Percentiles rank a stretch among this genome's conserved stretches.
Evolutionary conservation across 2,329 filamentous ascomycete genomes (phyloP).

Genomic region (Fusarium sp.): DNA sequence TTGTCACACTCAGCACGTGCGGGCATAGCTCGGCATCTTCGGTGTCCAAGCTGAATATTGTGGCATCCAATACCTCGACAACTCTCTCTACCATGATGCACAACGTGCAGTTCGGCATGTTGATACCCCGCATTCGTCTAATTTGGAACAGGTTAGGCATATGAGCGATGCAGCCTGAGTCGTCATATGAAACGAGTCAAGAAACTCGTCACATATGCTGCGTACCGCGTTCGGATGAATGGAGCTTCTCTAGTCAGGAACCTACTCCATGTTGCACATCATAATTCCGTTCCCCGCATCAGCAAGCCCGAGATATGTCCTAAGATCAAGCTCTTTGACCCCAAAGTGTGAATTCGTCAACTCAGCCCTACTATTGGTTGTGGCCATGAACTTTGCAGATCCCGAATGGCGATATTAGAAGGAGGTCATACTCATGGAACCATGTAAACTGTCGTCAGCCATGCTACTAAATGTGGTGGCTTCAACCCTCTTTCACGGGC

Average conservation of each 20-base stretch:
- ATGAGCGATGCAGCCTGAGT: background rate
- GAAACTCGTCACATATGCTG: background rate
- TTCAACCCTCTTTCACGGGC: background rate
- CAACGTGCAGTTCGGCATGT: background rate
- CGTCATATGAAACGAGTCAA: background rate
- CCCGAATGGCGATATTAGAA: background rate
- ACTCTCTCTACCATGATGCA: background rate
- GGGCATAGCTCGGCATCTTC: constrained; percentile 28
- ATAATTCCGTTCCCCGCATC: background rate
- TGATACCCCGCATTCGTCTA: constrained; percentile 19
- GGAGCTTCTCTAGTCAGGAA: background rate
- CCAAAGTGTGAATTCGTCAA: background rate
- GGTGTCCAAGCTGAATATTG: constrained; percentile 2
- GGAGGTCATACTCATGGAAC: background rate
- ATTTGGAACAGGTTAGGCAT: background rate
- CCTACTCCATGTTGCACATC: background rate
- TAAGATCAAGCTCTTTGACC: background rate
- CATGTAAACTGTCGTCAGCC: background rate
- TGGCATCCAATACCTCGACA: background rate
- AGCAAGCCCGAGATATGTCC: background rate
- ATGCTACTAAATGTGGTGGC: background rate
- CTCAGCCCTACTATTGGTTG: background rate
- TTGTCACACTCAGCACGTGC: background rate
- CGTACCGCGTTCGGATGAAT: background rate
- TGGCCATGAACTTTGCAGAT: background rate